Evolutionary conservation across 2,329 filamentous ascomycete species (phyloP), one percentile per base, ranked within the genome.

Genomic region (Penicillium sp.): DNA sequence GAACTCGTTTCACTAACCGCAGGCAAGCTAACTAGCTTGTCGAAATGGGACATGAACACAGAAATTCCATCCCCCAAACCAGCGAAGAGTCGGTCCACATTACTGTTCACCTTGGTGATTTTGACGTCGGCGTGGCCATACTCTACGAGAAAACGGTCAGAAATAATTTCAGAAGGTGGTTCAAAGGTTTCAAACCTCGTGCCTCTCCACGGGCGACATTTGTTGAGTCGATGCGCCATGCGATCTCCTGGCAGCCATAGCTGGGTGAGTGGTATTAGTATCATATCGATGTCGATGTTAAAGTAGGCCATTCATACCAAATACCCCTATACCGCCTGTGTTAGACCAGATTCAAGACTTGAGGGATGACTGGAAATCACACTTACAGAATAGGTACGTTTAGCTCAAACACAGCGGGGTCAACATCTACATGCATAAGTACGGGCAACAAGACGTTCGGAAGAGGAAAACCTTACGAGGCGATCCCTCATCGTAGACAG

Each of bases 11-110:
- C 5, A 42, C 45, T 36, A 7, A 43, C 45, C 1, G 27, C 70
- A 6, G 89, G 89, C 26, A 95, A 71, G 38, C 75, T 69, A 26
- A 74, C 75, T 8, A 96, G 76, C 72, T 94, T 94, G 67, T 95
- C 88, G 41, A 80, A 82, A 62, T 96, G 90, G 50, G 78, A 84
- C 89, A 95, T 95, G 75, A 78, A 90, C 10, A 85, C 78, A 44
- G 84, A 74, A 54, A 85, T 73, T 35, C 77, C 69, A 44, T 85
- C 80, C 42, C 80, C 82, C 8, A 95, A 59, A 11, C 80, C 85
- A 17, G 78, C 73, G 64, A 95, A 95, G 14, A 96, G 78, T 32
- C 76, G 74, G 61, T 95, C 83, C 51, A 85, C 80, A 55, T 87
- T 80, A 14, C 57, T 47, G 44, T 62, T 62, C 49, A 79, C 72